Evolutionary conservation across 345 rosid species (phyloP), one percentile per base, ranked within the genome.

Genomic region (Hibiscus mutabilis): DNA sequence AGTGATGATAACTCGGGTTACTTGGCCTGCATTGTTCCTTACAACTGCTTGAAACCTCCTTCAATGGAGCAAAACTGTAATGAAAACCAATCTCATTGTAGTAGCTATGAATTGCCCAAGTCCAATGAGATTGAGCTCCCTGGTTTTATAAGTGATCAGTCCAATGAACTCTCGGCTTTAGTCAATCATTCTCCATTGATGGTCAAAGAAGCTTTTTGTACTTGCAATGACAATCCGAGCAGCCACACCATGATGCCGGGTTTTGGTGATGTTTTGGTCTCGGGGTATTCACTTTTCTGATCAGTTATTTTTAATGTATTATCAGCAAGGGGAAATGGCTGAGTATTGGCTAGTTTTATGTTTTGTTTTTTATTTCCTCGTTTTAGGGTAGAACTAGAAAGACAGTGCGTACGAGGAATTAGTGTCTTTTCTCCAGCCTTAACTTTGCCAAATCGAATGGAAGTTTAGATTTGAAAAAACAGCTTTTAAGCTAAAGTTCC

Each of bases 11-110:
- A 91, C 83, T 94, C 98, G 0, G 98, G 98, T 56, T 91, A 91
- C 85, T 79, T 94, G 85, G 88, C 87, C 76, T 90, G 96, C 86
- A 87, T 94, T 79, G 98, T 94, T 62, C 98, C 98, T 29, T 88
- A 87, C 61, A 89, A 79, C 80, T 94, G 98, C 86, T 79, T 94
- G 70, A 90, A 87, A 74, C 98, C 96, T 42, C 84, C 96, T 66
- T 72, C 88, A 47, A 42, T 68, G 27, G 29, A 29, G 64, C 19
- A 70, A 66, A 60, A 46, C n/a, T 76, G 42, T 66, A 42, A 49
- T 29, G 74, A 74, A 37, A 65, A 67, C 35, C 60, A 66, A 16
- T 63, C 77, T 60, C 69, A 68, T 57, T 69, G 40, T 33, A 13
- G 42, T 9, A 71, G 22, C 47, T 21, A 70, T 60, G 52, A 74